phyloP scores from a whole-genome alignment of 2,329 filamentous ascomycete species.

The Nemania diffusa region DNA sequence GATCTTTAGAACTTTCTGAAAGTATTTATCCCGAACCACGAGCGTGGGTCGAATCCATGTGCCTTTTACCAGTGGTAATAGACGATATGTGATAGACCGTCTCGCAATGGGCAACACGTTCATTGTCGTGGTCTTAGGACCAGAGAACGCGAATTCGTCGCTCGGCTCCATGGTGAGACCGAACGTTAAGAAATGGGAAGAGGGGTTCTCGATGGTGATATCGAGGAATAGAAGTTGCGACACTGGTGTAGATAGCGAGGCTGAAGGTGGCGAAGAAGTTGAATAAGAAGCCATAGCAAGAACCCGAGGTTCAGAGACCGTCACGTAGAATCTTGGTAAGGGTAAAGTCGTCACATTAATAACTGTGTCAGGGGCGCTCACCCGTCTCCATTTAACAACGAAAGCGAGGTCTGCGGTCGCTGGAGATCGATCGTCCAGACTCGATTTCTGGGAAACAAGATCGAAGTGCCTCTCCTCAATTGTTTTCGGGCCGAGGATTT shows the following conservation, averaged over 20 bases:
- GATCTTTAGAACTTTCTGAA: slow-evolving; percentile 87
- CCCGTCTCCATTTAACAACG: slow-evolving; percentile 79
- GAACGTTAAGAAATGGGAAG: slow-evolving; percentile 93
- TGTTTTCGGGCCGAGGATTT: slow-evolving; percentile 70
- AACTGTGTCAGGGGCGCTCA: slow-evolving; percentile 37
- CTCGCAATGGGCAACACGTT: slow-evolving; percentile 86
- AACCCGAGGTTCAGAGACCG: slow-evolving; percentile 87
- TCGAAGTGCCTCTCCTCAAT: slow-evolving; percentile 79
- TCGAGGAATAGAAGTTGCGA: slow-evolving; percentile 58
- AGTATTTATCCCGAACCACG: slow-evolving; percentile 87
- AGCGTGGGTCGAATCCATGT: slow-evolving; percentile 78
- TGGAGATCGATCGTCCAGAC: slow-evolving; percentile 83
- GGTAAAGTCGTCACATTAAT: slow-evolving; percentile 75
- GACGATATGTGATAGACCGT: slow-evolving; percentile 75
- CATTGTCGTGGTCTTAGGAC: slow-evolving; percentile 81
- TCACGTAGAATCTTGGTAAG: slow-evolving; percentile 82
- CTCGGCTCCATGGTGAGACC: slow-evolving; percentile 91
- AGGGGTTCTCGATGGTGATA: slow-evolving; percentile 88
- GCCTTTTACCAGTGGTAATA: slow-evolving; percentile 74
- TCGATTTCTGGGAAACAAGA: slow-evolving; percentile 77
- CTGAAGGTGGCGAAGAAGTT: slow-evolving; percentile 42
- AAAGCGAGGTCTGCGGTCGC: slow-evolving; percentile 80
- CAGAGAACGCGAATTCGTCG: slow-evolving; percentile 92
- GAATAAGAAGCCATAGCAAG: slow-evolving; percentile 68
- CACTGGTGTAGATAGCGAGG: slow-evolving; percentile 47